A percentile compares a stretch with the other conserved stretches of the same genome.
Evolutionary conservation across 2,329 filamentous ascomycete genomes (phyloP).

Genomic region (Juglanconis sp.): DNA sequence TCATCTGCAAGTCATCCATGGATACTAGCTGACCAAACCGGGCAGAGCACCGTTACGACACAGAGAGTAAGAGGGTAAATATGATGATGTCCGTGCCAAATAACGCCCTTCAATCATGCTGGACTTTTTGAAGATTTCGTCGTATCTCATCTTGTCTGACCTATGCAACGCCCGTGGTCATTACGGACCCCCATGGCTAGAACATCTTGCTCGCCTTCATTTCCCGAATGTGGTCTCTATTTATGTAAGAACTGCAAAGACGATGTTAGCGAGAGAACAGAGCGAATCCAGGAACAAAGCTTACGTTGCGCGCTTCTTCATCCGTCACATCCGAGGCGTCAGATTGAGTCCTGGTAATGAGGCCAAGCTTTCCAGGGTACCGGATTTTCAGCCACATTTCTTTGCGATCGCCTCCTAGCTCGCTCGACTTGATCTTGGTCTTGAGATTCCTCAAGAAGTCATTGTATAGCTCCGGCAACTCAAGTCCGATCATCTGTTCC

Average conservation of each 20-base stretch:
- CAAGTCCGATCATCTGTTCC: conserved; percentile 70
- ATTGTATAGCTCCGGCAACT: conserved; percentile 77
- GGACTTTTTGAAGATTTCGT: not conserved
- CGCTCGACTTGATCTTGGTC: conserved; percentile 62
- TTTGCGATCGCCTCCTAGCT: conserved; percentile 71
- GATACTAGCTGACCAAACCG: too few species aligned
- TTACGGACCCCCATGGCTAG: not conserved
- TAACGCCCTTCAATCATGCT: not conserved
- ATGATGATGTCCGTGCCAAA: not conserved
- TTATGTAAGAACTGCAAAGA: not conserved
- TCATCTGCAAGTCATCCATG: too few species aligned
- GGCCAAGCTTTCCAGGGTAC: conserved; percentile 58
- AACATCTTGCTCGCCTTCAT: not conserved
- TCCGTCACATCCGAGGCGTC: conserved; percentile 64
- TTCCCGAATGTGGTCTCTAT: not conserved
- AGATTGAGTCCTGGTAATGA: conserved; percentile 64
- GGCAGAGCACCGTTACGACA: too few species aligned
- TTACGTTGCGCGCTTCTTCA: conserved; percentile 66
- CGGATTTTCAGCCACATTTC: conserved; percentile 81
- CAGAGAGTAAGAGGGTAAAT: not conserved
- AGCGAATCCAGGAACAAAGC: not conserved
- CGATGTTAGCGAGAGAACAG: not conserved
- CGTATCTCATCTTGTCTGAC: not conserved
- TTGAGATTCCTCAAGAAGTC: conserved; percentile 70
- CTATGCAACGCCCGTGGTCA: not conserved